A percentile compares a stretch with the other conserved stretches of the same genome.
Conservation (phyloP, 2,329 filamentous ascomycete genomes). For the Fusarium sp. region DNA sequence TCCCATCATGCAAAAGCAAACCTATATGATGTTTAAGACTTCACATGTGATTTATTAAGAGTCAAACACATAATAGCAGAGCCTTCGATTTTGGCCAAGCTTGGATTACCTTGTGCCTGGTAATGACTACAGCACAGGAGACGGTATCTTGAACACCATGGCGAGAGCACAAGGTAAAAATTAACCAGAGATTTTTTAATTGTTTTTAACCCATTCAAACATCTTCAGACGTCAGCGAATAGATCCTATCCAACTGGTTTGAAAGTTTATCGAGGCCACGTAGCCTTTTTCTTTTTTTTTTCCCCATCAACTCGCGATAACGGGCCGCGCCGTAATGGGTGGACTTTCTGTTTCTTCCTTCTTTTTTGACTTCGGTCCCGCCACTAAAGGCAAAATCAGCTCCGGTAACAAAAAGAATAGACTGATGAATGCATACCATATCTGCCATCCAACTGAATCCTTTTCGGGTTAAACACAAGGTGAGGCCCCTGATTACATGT, state of each 20-base stretch:
- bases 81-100: too few species aligned
- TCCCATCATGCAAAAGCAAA: background rate
- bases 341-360: background rate
- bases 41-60: background rate
- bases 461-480: background rate
- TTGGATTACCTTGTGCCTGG: too few species aligned
- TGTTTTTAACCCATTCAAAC: background rate
- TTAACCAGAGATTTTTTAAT: background rate
- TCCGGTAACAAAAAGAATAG: background rate
- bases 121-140: background rate
- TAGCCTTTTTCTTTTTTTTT: background rate
- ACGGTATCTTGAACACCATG: background rate
- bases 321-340: too few species aligned
- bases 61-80: too few species aligned
- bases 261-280: background rate
- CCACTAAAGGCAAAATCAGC: background rate
- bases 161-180: background rate
- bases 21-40: background rate
- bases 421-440: background rate
- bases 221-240: background rate
- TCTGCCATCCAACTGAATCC: background rate
- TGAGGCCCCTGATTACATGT: background rate
- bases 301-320: too few species aligned
- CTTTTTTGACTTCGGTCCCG: background rate
- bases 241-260: background rate